phyloP scores from a whole-genome alignment of 2,329 filamentous ascomycete species.

The Alternaria burnsii region DNA sequence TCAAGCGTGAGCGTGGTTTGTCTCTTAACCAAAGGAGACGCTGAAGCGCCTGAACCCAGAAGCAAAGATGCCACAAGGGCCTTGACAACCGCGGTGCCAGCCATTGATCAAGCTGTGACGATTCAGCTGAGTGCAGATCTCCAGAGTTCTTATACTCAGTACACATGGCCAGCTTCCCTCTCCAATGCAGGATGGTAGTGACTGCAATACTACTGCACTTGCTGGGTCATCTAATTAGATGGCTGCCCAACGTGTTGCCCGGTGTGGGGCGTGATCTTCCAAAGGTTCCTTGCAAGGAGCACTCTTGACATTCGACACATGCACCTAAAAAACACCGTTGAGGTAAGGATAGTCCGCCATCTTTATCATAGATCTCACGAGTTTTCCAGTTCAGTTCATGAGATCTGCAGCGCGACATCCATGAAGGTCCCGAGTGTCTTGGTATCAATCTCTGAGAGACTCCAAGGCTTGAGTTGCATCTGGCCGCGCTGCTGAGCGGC shows the following conservation, averaged over 20 bases:
- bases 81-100: constrained; percentile 27
- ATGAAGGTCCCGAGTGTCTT: neutral
- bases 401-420: neutral
- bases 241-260: neutral
- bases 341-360: constrained; percentile 5
- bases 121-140: neutral
- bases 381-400: neutral
- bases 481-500: constrained; percentile 1
- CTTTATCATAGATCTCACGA: neutral
- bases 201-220: constrained; percentile 6
- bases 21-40: constrained; percentile 31
- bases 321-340: neutral
- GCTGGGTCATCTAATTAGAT: constrained; percentile 15
- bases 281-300: neutral
- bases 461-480: neutral
- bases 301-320: neutral
- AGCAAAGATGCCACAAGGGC: constrained; percentile 34
- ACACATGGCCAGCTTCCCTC: neutral
- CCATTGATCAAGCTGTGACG: constrained; percentile 26
- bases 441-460: neutral
- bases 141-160: constrained; percentile 7
- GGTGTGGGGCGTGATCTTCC: neutral
- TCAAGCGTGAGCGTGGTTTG: constrained; percentile 34
- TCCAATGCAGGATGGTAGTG: neutral
- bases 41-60: constrained; percentile 28